Percentiles rank a stretch among this genome's conserved stretches.
phyloP scores from a whole-genome alignment of 805 yeast genomes.

The Kluyveromyces starmeri region DNA sequence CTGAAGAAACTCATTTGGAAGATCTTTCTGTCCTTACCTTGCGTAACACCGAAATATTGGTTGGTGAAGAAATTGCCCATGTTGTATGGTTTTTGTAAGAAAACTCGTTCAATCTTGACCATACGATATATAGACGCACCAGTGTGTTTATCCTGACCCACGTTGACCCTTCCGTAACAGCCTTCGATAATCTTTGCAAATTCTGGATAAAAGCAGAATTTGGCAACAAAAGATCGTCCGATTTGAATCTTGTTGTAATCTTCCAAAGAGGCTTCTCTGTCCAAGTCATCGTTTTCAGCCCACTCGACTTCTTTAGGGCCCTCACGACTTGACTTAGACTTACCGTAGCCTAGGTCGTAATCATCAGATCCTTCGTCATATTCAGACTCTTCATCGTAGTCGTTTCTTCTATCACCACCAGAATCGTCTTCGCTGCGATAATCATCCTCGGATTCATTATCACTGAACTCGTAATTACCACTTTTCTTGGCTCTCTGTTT shows the following conservation, averaged over 20 bases:
- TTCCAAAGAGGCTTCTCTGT: constrained; percentile 38
- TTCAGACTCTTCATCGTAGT: constrained; percentile 35
- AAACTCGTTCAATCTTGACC: constrained; percentile 68
- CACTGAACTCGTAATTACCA: constrained; percentile 34
- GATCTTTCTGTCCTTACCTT: constrained; percentile 65
- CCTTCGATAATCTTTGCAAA: constrained; percentile 64
- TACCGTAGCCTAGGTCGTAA: constrained; percentile 29
- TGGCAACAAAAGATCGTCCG: constrained; percentile 68
- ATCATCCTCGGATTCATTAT: constrained; percentile 37
- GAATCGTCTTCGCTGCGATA: constrained; percentile 38
- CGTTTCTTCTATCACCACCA: constrained; percentile 30
- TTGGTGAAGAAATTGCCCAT: constrained; percentile 44
- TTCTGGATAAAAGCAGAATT: constrained; percentile 73
- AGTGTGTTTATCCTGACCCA: constrained; percentile 59
- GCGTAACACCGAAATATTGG: constrained; percentile 63
- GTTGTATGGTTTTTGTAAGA: constrained; percentile 41
- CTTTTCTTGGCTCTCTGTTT: constrained; percentile 64
- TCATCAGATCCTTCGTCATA: constrained; percentile 35
- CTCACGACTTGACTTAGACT: constrained; percentile 23
- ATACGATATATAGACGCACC: constrained; percentile 66
- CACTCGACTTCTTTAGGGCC: constrained; percentile 42
- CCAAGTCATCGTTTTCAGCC: constrained; percentile 37
- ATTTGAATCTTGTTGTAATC: constrained; percentile 69
- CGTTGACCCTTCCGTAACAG: constrained; percentile 73
- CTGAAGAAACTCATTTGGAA: constrained; percentile 75